phyloP scores from a whole-genome alignment of 495 filamentous ascomycete species.

The Penicillium antarcticum region DNA sequence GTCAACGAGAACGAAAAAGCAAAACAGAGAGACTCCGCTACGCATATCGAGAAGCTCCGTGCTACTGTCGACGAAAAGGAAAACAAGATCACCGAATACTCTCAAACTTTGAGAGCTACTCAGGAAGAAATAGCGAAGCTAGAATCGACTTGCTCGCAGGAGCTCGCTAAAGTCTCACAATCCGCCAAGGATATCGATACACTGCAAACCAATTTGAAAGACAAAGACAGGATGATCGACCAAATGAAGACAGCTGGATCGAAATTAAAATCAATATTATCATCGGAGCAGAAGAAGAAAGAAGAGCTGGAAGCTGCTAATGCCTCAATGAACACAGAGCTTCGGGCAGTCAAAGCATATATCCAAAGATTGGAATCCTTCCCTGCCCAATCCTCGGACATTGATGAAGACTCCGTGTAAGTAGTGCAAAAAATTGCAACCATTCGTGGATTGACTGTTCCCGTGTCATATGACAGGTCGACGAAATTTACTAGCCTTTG shows the following conservation, averaged over 20 bases:
- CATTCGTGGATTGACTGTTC: not conserved
- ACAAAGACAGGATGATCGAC: conserved; percentile 15
- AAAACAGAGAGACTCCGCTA: conserved; percentile 3
- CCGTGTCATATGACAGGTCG: not conserved
- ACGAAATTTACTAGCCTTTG: conserved; percentile 6
- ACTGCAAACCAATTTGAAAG: conserved; percentile 11
- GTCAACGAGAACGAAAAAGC: conserved; percentile 9
- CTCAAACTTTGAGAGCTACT: not conserved
- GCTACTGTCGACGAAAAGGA: conserved; percentile 8
- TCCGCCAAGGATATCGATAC: conserved; percentile 10
- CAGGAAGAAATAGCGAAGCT: conserved; percentile 1
- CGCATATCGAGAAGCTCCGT: conserved; percentile 6
- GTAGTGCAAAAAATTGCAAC: conserved; percentile 2
- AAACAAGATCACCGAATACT: conserved; percentile 3
- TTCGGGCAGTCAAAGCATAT: conserved; percentile 1
- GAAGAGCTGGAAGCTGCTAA: conserved; percentile 8
- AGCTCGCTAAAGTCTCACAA: conserved; percentile 9
- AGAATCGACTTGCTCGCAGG: conserved; percentile 1
- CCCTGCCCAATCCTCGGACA: conserved; percentile 1
- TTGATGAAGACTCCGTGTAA: conserved; percentile 12
- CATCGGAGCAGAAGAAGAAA: conserved; percentile 6
- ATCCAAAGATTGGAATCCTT: conserved; percentile 11
- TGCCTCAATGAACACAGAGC: conserved; percentile 5
- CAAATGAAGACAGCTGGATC: conserved; percentile 15
- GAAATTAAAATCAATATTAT: conserved; percentile 7